phyloP scores from a whole-genome alignment of 176 grass and related monocot genomes.

The Carex cristatella region DNA sequence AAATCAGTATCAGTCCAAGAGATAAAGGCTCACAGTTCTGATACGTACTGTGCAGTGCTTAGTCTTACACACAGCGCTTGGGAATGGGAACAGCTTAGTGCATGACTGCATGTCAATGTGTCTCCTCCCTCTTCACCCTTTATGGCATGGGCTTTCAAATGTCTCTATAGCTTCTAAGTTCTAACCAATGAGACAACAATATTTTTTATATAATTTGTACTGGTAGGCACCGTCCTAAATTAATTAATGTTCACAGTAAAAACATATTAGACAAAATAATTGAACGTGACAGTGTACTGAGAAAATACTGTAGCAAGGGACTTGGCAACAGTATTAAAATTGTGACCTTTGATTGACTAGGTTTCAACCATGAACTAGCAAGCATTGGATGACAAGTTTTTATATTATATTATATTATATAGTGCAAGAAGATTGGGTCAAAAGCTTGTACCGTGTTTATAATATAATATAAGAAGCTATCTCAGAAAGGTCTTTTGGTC shows the following conservation, averaged over 20 bases:
- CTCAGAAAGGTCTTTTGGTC: neutral
- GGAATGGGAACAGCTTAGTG: neutral
- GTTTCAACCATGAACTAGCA: neutral
- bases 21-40: neutral
- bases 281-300: neutral
- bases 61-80: neutral
- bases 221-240: neutral
- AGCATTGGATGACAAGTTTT: neutral
- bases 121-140: neutral
- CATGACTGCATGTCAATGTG: conserved; percentile 20
- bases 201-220: neutral
- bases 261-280: conserved; percentile 18
- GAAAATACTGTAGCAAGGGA: neutral
- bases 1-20: neutral
- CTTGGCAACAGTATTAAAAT: neutral
- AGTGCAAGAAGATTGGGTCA: neutral
- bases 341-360: neutral
- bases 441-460: neutral
- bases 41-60: neutral
- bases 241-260: neutral
- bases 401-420: neutral
- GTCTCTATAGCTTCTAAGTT: neutral
- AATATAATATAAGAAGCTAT: neutral
- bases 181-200: neutral
- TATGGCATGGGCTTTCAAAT: conserved; percentile 9